Percentiles rank a stretch among this genome's conserved stretches.
Conservation (phyloP, 176 grass and related monocot species). For the Tillandsia leiboldiana region DNA sequence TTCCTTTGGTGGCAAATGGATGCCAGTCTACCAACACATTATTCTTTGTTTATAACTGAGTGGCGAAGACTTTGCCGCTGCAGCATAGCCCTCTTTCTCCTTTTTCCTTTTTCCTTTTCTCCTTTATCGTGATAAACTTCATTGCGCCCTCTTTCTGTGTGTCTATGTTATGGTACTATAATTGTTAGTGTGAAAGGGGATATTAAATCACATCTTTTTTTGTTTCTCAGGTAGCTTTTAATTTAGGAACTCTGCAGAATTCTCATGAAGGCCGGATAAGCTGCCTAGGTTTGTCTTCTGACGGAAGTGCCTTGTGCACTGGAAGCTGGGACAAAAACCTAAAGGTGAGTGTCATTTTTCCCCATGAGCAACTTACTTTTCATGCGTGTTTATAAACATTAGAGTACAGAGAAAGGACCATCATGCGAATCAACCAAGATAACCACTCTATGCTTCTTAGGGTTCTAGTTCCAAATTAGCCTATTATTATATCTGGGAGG, state of each 20-base stretch:
- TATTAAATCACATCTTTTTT: slow-evolving; percentile 8
- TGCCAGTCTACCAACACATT: too few species aligned
- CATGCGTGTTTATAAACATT: neutral
- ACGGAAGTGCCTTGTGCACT: slow-evolving; percentile 98
- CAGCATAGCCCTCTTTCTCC: too few species aligned
- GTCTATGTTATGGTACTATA: neutral
- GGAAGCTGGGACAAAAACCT: slow-evolving; percentile 99
- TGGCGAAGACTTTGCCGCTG: too few species aligned
- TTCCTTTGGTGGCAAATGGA: too few species aligned
- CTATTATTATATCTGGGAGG: too few species aligned
- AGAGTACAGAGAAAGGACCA: neutral
- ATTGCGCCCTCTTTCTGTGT: neutral
- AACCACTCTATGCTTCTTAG: too few species aligned
- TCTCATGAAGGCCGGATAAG: slow-evolving; percentile 82
- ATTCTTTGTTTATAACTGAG: too few species aligned
- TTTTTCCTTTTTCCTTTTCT: too few species aligned
- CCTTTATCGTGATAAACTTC: neutral
- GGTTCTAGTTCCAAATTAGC: too few species aligned
- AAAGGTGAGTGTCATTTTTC: slow-evolving; percentile 34
- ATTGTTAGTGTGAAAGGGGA: neutral
- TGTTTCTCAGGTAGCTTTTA: slow-evolving; percentile 47
- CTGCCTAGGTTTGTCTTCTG: slow-evolving; percentile 85
- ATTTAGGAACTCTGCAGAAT: slow-evolving; percentile 80
- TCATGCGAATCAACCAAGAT: too few species aligned
- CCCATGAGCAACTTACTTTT: neutral